Base-by-base conservation (phyloP, 768 basidiomycete species). In the Rossbeevera mucosa region DNA sequence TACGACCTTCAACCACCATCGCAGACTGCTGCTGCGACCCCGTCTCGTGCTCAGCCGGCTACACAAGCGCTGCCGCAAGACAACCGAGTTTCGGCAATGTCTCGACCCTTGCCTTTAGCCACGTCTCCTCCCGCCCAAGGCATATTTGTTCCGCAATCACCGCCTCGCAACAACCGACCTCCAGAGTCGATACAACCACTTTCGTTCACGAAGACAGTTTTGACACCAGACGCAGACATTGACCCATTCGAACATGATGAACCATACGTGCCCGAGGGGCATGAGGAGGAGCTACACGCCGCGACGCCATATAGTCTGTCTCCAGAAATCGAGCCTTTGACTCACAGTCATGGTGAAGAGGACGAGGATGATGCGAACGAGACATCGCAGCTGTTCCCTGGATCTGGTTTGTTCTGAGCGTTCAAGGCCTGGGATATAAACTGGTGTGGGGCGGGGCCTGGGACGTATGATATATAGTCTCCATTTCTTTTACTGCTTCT, bases 321-420 rank as follows among this genome's bases (percentile, higher is more conserved):
- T 4, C 50, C 67, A 33, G 59, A 62, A 4, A 56, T 52, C 16
- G 55, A 55, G 40, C 18, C 53, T 20, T 36, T 12, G 4, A 20
- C 20, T 4, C 49, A 52, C 0, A 18, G n/a, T 38, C 64, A 63
- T 30, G 48, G 57, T 18, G 61, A 61, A 13, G 65, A 62, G 13
- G 60, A 56, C 6, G 59, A 62, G 24, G 54, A 56, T 24, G 61
- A 63, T 36, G 59, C 47, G 13, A 61, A 51, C 36, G 73, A 70
- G 53, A 68, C 64, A 40, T 72, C 71, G 13, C 74, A 65, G 55
- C 40, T 76, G 49, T 74, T 76, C 66, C 74, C 74, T 21, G 74
- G 74, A 25, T 75, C 74, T 22, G 75, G 72, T 38, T 49, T 76
- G 44, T 76, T 72, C 55, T 75, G 58, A 71, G 25, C 44, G 30